A percentile compares a stretch with the other conserved stretches of the same genome.
These are phyloP conservation scores for Hypoxylon sp. DNA, from an alignment of 2,329 filamentous ascomycete genomes.

Conservation along the genomic window DNA sequence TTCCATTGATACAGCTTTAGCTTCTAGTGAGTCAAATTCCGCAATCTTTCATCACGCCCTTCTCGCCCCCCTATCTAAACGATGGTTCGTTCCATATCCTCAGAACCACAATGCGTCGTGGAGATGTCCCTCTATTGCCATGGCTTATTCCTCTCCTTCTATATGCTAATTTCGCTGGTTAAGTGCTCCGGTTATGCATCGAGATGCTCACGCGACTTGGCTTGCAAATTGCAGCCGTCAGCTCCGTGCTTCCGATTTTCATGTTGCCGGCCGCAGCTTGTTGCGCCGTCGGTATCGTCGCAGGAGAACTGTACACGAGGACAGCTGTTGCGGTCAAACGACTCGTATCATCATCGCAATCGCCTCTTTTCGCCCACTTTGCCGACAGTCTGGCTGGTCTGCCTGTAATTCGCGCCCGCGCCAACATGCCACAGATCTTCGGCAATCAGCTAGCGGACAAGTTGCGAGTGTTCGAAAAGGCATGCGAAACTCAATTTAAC, in stretches of 20 bases:
- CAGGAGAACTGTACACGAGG: constrained; percentile 61
- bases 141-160: not conserved
- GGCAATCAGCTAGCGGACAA: constrained; percentile 63
- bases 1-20: constrained; percentile 65
- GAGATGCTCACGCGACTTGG: constrained; percentile 54
- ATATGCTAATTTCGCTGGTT: constrained; percentile 10
- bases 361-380: constrained; percentile 69
- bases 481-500: constrained; percentile 65
- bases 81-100: not conserved
- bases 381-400: constrained; percentile 65
- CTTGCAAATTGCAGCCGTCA: constrained; percentile 56
- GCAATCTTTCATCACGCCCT: not conserved
- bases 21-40: constrained; percentile 48
- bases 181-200: constrained; percentile 58
- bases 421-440: constrained; percentile 62
- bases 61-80: not conserved
- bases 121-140: not conserved
- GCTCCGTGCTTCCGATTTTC: constrained; percentile 60
- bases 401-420: constrained; percentile 64
- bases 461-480: constrained; percentile 60
- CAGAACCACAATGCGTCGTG: not conserved
- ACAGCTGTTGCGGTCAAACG: constrained; percentile 59
- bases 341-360: constrained; percentile 57
- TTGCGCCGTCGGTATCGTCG: constrained; percentile 54
- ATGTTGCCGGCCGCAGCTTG: constrained; percentile 56